phyloP scores from a whole-genome alignment of 176 grass and related monocot genomes.

The Dactylis glomerata region DNA sequence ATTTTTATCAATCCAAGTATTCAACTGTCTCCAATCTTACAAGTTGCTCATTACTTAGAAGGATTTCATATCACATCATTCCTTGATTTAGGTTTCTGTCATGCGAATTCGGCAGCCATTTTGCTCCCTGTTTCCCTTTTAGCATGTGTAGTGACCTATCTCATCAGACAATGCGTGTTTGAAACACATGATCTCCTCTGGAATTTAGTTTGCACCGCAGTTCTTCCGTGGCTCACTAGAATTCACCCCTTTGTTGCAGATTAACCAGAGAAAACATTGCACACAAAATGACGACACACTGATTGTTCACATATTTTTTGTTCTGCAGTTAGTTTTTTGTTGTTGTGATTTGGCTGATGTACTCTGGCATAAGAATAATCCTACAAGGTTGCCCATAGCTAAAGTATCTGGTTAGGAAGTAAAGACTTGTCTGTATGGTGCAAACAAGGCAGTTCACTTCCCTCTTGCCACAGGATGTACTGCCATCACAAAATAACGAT shows the following conservation, averaged over 20 bases:
- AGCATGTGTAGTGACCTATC: neutral
- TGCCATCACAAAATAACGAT: neutral
- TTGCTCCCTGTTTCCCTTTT: too few relatives aligned
- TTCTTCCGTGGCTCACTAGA: neutral
- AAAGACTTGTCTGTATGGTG: neutral
- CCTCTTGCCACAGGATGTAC: neutral
- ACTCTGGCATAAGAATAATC: neutral
- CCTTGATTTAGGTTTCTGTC: too few relatives aligned
- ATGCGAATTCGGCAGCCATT: too few relatives aligned
- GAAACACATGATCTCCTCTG: neutral
- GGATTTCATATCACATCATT: neutral
- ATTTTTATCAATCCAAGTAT: constrained; percentile 1
- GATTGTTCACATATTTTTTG: too few relatives aligned
- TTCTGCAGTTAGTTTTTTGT: too few relatives aligned
- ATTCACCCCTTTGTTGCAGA: neutral
- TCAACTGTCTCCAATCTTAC: neutral
- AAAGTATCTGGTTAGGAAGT: constrained; percentile 19
- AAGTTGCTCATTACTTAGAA: neutral
- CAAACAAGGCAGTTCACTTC: neutral
- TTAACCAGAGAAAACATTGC: neutral
- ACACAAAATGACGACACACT: neutral
- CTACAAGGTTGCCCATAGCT: neutral
- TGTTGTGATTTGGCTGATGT: neutral
- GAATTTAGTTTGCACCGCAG: neutral
- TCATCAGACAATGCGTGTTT: neutral